Evolutionary conservation across 1,284 basidiomycete genomes (phyloP).

Genomic region (Sporisorium graminicola): DNA sequence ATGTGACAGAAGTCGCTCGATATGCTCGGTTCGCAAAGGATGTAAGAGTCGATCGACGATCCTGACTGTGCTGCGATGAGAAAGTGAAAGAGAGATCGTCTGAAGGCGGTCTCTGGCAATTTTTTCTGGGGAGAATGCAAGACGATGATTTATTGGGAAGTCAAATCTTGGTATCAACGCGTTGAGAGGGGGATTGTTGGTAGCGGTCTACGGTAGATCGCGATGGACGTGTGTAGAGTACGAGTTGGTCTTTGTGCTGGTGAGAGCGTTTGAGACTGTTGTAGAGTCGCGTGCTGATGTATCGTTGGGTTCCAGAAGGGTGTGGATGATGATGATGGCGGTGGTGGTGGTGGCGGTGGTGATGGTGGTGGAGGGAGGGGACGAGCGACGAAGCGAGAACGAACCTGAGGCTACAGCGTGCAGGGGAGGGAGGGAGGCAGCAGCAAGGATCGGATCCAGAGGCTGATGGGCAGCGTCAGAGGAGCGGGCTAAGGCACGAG

Average conservation of each 20-base stretch:
- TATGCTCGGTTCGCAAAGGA: constrained; percentile 2
- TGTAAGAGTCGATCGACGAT: constrained; percentile 8
- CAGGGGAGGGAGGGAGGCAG: not conserved
- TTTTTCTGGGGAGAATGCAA: not conserved
- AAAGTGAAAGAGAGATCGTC: not conserved
- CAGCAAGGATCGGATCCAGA: not conserved
- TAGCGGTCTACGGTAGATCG: constrained; percentile 1
- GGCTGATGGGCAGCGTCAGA: not conserved
- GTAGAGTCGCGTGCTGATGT: not conserved
- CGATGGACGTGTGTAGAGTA: constrained; percentile 9
- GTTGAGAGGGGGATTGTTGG: constrained; percentile 1
- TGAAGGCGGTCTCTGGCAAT: constrained; percentile 8
- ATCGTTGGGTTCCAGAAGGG: too few relatives aligned
- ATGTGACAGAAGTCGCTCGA: constrained; percentile 34
- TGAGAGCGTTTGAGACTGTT: not conserved
- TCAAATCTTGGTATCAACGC: constrained; percentile 1
- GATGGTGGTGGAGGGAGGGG: constrained; percentile 4
- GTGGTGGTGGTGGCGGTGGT: not conserved
- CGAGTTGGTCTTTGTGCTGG: not conserved
- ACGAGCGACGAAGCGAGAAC: not conserved
- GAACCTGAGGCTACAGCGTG: not conserved
- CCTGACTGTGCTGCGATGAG: not conserved
- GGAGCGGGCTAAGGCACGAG: constrained; percentile 13
- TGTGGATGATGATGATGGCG: too few relatives aligned
- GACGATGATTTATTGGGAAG: constrained; percentile 20